Evolutionary conservation across 2,329 filamentous ascomycete species (phyloP), one percentile per base, ranked within the genome.

Genomic region (Lachnellula cervina): DNA sequence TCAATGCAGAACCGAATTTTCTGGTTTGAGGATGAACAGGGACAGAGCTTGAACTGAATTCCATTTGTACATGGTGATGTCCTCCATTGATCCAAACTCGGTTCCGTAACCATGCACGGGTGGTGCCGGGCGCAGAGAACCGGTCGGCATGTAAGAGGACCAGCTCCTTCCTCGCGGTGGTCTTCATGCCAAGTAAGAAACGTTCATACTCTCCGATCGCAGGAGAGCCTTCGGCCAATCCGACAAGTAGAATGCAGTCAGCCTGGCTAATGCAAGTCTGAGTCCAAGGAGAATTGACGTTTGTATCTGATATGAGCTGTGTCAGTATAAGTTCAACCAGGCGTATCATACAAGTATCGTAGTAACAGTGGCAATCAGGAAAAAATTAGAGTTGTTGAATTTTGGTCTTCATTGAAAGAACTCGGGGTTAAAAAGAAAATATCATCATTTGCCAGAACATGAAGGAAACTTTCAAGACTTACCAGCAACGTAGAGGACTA

Each of bases 11-110:
- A 0, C 93, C 91, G 16, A 96, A 87, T 51, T 88, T 87, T 64
- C 90, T 90, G 1, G 83, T 80, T 14, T 86, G 85, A 19, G 87
- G 82, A 65, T 91, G 87, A 0, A 88, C 83, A 2, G 91, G 89
- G 61, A 96, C 86, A 1, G 86, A 76, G 46, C 88, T 87, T 3
- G 86, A 80, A 40, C 87, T 83, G 70, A 94, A 93, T 0, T 88
- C 81, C 94, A 99, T 97, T 67, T 99, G 94, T 13, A 99, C 89
- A 64, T 99, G 94, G 68, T 96, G 94, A 70, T 99, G 95, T 5
- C 93, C 93, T 16, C 94, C 94, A 63, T 97, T 99, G 72, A 99
- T 94, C 94, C 94, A 99, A 59, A 96, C 86, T 1, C 94, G 87
- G 66, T 96, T 97, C 59, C 87, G 84, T 14, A 99, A 75, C 94